phyloP scores from a whole-genome alignment of 2,329 filamentous ascomycete genomes.

The Fonsecaea multimorphosa region DNA sequence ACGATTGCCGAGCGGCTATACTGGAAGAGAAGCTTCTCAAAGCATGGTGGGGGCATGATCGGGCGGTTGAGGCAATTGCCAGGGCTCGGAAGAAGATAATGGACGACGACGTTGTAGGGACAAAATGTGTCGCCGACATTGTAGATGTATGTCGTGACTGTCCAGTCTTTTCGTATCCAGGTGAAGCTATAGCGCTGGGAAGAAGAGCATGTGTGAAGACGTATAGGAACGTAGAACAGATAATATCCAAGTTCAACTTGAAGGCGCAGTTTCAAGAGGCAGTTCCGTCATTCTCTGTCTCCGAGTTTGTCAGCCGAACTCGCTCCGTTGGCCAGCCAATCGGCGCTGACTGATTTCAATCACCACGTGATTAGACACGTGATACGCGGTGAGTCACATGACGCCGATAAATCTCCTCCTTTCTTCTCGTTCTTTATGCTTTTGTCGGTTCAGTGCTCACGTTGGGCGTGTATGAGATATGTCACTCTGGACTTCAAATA shows the following conservation, averaged over 20 bases:
- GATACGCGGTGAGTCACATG: not conserved
- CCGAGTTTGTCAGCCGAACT: slow-evolving; percentile 17
- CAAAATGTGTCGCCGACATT: slow-evolving; percentile 50
- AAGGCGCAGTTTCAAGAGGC: not conserved
- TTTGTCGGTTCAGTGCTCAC: not conserved
- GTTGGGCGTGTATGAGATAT: not conserved
- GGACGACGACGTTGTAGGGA: slow-evolving; percentile 57
- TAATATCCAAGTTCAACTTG: not conserved
- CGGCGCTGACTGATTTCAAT: slow-evolving; percentile 6
- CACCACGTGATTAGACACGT: not conserved
- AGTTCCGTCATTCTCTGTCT: slow-evolving; percentile 4
- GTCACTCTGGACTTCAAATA: not conserved
- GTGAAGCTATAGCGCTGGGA: not conserved
- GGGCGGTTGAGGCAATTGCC: slow-evolving; percentile 46
- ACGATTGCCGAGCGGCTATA: slow-evolving; percentile 53
- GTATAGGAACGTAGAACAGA: not conserved
- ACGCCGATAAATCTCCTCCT: not conserved
- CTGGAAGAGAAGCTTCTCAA: slow-evolving; percentile 57
- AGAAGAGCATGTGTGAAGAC: not conserved
- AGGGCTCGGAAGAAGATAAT: slow-evolving; percentile 49
- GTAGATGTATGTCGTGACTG: slow-evolving; percentile 23
- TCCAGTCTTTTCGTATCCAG: not conserved
- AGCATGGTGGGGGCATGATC: slow-evolving; percentile 47
- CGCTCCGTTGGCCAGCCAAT: slow-evolving; percentile 12
- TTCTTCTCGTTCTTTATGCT: not conserved